A percentile compares a stretch with the other conserved stretches of the same genome.
Conservation (phyloP, 139 green algal species). For the Spirogloea muscicola region DNA sequence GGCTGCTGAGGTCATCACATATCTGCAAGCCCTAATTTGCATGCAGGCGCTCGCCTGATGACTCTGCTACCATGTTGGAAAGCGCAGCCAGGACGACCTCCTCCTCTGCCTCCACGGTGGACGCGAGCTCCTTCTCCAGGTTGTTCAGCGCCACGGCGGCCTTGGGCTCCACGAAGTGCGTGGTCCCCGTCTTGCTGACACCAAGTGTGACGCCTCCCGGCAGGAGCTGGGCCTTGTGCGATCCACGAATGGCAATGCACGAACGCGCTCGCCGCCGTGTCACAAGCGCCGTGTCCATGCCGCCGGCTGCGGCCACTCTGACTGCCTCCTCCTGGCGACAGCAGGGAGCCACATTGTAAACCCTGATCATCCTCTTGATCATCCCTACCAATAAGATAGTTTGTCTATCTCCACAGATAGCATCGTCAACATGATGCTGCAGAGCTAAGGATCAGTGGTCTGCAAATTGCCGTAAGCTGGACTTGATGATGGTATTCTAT, state of each 20-base stretch:
- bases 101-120: constrained; percentile 28
- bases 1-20: too few species aligned
- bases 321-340: too few species aligned
- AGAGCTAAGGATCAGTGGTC: too few species aligned
- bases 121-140: constrained; percentile 24
- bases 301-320: background rate
- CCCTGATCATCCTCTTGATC: too few species aligned
- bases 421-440: too few species aligned
- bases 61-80: constrained; percentile 7
- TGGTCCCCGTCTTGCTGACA: constrained; percentile 38
- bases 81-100: constrained; percentile 6
- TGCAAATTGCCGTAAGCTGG: too few species aligned
- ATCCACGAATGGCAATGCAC: constrained; percentile 29
- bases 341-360: too few species aligned
- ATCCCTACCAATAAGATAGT: too few species aligned
- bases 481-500: too few species aligned
- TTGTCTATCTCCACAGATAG: too few species aligned
- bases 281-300: constrained; percentile 8
- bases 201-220: constrained; percentile 30
- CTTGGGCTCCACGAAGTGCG: constrained; percentile 35
- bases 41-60: background rate
- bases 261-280: constrained; percentile 3
- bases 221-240: constrained; percentile 14
- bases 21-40: too few species aligned
- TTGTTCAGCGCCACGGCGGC: constrained; percentile 37